Evolutionary conservation across 1,284 basidiomycete species (phyloP).

Genomic region (Somion occarium): DNA sequence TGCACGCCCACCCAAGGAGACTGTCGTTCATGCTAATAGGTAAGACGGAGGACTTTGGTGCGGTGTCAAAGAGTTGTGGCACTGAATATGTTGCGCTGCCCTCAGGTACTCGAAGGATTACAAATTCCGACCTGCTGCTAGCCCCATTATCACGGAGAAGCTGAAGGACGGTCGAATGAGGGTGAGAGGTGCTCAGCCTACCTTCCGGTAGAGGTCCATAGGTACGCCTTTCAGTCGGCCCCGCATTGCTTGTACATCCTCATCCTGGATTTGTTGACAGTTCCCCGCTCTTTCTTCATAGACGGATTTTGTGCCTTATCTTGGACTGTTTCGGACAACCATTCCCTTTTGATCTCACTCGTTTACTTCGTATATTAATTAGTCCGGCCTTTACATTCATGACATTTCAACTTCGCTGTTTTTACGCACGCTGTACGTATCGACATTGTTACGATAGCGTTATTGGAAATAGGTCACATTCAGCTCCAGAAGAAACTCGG

Average conservation of each 20-base stretch:
- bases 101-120: constrained; percentile 59
- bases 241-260: no score
- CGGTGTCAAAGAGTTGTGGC: neutral
- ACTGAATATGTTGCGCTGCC: neutral
- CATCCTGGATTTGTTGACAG: no score
- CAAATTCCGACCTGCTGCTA: constrained; percentile 63
- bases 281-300: no score
- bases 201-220: constrained; percentile 3
- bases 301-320: neutral
- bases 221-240: neutral
- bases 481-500: no score
- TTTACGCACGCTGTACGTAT: no score
- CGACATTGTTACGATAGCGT: no score
- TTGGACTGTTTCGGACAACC: neutral
- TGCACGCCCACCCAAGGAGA: constrained; percentile 22
- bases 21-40: constrained; percentile 46
- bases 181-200: constrained; percentile 49
- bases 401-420: neutral
- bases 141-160: constrained; percentile 60
- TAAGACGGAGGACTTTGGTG: constrained; percentile 20
- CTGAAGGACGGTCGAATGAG: constrained; percentile 53
- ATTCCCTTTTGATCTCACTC: neutral
- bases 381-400: neutral
- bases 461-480: no score
- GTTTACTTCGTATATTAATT: no score